A percentile compares a stretch with the other conserved stretches of the same genome.
Evolutionary conservation across 495 filamentous ascomycete species (phyloP).

Genomic region (Hyaloscypha finlandica): DNA sequence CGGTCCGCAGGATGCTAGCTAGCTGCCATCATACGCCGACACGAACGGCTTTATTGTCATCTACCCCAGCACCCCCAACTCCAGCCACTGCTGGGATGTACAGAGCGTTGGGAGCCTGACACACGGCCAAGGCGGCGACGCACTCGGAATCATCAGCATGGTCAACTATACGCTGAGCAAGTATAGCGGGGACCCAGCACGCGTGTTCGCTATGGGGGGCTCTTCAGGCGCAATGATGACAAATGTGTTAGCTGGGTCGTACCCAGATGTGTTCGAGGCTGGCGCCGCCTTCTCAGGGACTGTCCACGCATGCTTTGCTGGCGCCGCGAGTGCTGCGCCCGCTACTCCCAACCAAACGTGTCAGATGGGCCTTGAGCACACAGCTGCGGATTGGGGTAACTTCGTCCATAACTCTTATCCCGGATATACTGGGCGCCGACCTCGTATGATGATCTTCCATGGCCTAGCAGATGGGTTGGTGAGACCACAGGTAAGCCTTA

Average conservation of each 20-base stretch:
- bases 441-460: constrained; percentile 59
- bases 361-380: constrained; percentile 49
- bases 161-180: constrained; percentile 51
- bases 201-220: constrained; percentile 53
- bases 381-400: constrained; percentile 51
- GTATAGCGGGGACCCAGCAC: constrained; percentile 48
- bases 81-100: constrained; percentile 60
- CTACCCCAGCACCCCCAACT: constrained; percentile 49
- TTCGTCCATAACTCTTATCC: constrained; percentile 53
- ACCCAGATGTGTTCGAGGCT: constrained; percentile 60
- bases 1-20: constrained; percentile 32
- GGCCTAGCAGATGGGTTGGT: constrained; percentile 53
- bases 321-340: constrained; percentile 38
- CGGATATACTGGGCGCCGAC: constrained; percentile 52
- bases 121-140: constrained; percentile 54
- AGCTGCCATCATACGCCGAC: constrained; percentile 45
- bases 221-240: constrained; percentile 63
- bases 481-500: constrained; percentile 29
- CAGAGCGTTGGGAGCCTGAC: constrained; percentile 47
- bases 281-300: constrained; percentile 56
- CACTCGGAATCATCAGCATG: constrained; percentile 55
- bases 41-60: constrained; percentile 54
- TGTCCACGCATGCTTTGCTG: constrained; percentile 52
- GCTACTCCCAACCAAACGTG: constrained; percentile 51
- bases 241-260: constrained; percentile 58